Base-by-base conservation (phyloP, 345 rosid genomes). In the Populus nigra region DNA sequence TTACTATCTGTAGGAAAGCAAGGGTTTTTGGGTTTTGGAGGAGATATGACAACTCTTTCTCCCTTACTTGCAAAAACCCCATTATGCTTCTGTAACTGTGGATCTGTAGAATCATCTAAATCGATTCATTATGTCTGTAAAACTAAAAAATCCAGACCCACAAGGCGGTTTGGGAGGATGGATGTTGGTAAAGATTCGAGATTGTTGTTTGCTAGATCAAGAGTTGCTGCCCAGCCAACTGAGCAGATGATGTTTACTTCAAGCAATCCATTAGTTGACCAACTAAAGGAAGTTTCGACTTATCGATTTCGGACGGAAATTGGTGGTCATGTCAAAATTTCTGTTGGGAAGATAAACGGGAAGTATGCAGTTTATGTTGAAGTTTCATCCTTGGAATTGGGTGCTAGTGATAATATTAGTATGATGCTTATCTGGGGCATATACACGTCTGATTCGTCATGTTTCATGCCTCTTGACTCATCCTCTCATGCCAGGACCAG, bases 311-410 rank as follows among this genome's bases (percentile, higher is more conserved):
- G 97, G 86, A 89, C 92, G 25, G 90, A 92, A 84, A 55, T 77
- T 78, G 96, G 96, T 45, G 93, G 88, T 69, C 90, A 76, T 74
- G 90, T 96, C 57, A 87, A 91, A 79, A 91, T 92, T 75, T 83
- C 78, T 75, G 87, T 92, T 74, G 77, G 85, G 50, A 89, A 84
- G 88, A 86, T 76, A 81, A 87, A 82, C 75, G 84, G n/a, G 55
- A 89, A 84, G 63, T 89, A 87, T 78, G 84, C 74, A 1, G 91
- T 92, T 23, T 75, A 55, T 77, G 76, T 93, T 65, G 91, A 91
- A 77, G 93, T 90, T 74, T 90, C 93, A 27, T 91, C 88, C 38
- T 63, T 83, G 83, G 88, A 84, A 69, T 49, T 87, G 43, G 63
- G 71, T 69, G 62, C 83, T 67, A 76, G 77, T 47, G 80, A 78